Conservation (phyloP, 2,329 filamentous ascomycete genomes). For the Chrysosphaeria jannelii region DNA sequence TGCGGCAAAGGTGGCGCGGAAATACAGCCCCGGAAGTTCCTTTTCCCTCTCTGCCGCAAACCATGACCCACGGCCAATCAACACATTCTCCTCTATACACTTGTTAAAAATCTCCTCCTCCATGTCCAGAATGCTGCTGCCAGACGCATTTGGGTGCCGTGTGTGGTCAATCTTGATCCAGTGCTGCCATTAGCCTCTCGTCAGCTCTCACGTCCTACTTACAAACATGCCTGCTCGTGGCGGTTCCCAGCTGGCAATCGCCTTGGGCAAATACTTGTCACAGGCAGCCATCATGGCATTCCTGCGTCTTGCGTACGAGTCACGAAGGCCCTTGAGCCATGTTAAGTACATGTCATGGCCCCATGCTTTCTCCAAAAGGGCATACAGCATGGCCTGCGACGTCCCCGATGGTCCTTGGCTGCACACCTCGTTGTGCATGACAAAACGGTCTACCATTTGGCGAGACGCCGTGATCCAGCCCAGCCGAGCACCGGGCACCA, state of each 20-base stretch:
- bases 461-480: slow-evolving; percentile 78
- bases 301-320: slow-evolving; percentile 53
- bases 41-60: slow-evolving; percentile 47
- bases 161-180: neutral
- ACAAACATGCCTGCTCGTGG: slow-evolving; percentile 87
- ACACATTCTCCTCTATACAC: slow-evolving; percentile 44
- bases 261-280: slow-evolving; percentile 41
- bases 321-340: slow-evolving; percentile 61
- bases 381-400: slow-evolving; percentile 58
- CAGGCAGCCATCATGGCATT: slow-evolving; percentile 54
- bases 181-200: too few relatives aligned
- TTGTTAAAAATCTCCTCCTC: slow-evolving; percentile 68
- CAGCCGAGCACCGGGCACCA: slow-evolving; percentile 50
- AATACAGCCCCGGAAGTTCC: slow-evolving; percentile 38
- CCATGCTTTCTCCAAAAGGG: slow-evolving; percentile 63
- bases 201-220: slow-evolving; percentile 21
- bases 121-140: slow-evolving; percentile 24
- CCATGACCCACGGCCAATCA: slow-evolving; percentile 70
- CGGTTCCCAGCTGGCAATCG: slow-evolving; percentile 49
- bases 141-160: slow-evolving; percentile 7
- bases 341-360: slow-evolving; percentile 68
- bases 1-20: slow-evolving; percentile 70
- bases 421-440: slow-evolving; percentile 53
- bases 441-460: slow-evolving; percentile 58
- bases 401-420: slow-evolving; percentile 69